phyloP scores from a whole-genome alignment of 345 rosid species.

The Ricinus communis region DNA sequence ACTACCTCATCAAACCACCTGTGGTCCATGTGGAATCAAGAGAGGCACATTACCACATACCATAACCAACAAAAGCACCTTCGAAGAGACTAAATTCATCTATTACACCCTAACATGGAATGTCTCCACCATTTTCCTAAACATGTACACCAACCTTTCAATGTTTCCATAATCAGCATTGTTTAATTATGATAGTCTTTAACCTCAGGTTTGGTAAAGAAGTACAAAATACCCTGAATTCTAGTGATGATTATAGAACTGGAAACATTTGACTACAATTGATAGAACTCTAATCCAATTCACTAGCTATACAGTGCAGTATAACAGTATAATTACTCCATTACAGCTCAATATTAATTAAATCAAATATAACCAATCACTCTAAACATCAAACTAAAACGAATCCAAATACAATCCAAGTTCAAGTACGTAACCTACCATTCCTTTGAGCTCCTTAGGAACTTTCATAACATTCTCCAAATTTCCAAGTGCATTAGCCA shows the following conservation, averaged over 20 bases:
- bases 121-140: neutral
- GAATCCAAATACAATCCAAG: no score
- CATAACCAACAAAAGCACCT: neutral
- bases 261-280: neutral
- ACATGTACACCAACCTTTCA: neutral
- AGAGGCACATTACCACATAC: neutral
- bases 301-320: neutral
- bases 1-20: neutral
- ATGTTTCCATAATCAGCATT: neutral
- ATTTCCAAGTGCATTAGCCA: constrained; percentile 86
- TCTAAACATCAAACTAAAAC: no score
- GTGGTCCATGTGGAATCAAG: neutral
- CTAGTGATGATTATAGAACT: neutral
- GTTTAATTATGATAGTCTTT: neutral
- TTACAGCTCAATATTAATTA: no score
- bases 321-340: neutral
- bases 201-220: neutral
- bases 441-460: constrained; percentile 84
- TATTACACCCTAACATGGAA: neutral
- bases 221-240: neutral
- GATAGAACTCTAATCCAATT: neutral
- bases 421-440: constrained; percentile 36
- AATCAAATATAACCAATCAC: no score
- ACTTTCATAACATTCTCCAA: constrained; percentile 73
- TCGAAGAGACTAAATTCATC: neutral